phyloP scores from a whole-genome alignment of 192 early-diverging fungal species.

The Blastocladiella britannica region DNA sequence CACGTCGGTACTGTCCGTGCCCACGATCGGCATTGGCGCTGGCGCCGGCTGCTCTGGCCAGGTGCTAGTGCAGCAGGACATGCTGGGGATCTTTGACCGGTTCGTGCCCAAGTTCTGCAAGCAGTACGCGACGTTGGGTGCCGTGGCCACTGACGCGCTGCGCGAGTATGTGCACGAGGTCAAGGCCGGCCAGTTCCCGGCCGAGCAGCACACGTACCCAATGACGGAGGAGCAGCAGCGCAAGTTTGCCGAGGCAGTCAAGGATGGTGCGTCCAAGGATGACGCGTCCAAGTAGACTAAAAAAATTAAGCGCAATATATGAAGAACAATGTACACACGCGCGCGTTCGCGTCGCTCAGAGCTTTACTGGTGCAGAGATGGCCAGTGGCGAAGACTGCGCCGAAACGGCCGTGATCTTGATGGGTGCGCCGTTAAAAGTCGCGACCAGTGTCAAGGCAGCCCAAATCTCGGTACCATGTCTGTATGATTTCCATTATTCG shows the following conservation, averaged over 20 bases:
- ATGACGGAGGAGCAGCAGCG: constrained; percentile 37
- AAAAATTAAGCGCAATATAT: too few relatives aligned
- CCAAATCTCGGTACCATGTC: background rate
- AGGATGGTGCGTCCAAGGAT: constrained; percentile 1
- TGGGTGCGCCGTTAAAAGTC: background rate
- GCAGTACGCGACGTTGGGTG: constrained; percentile 54
- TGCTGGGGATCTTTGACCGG: constrained; percentile 76
- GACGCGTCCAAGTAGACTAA: too few relatives aligned
- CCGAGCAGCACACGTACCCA: constrained; percentile 53
- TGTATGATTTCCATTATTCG: background rate
- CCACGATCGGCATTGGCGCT: constrained; percentile 97
- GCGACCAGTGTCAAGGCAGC: background rate
- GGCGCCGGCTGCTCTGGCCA: constrained; percentile 74
- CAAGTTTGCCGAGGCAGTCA: constrained; percentile 16
- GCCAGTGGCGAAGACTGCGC: too few relatives aligned
- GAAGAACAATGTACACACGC: too few relatives aligned
- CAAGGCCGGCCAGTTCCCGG: constrained; percentile 52
- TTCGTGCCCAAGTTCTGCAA: constrained; percentile 90
- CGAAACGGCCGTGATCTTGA: background rate
- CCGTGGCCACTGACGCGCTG: constrained; percentile 49
- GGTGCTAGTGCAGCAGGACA: constrained; percentile 79
- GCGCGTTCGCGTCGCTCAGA: too few relatives aligned
- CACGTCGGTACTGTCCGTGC: constrained; percentile 52
- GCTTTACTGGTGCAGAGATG: too few relatives aligned
- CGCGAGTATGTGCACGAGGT: constrained; percentile 57